These are phyloP conservation scores for Sporothrix euskadiensis DNA, from an alignment of 2,329 filamentous ascomycete genomes.

Conservation along the genomic window DNA sequence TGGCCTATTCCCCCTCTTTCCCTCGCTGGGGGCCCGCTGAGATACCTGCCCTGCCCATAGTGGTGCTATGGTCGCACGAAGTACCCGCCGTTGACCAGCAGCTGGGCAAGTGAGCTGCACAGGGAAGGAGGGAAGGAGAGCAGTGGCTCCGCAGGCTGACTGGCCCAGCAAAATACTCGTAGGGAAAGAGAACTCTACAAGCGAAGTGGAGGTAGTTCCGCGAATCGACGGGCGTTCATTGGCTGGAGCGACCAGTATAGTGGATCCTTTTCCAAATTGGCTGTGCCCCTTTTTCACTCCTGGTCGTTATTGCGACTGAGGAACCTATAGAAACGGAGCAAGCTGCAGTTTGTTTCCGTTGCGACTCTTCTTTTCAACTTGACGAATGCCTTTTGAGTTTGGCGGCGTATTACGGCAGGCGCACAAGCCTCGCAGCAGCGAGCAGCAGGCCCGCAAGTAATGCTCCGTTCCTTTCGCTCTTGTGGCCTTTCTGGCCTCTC, in stretches of 20 bases:
- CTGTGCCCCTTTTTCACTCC: slow-evolving; percentile 10
- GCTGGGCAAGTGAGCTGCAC: neutral
- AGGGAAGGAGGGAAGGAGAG: neutral
- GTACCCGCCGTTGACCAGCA: neutral
- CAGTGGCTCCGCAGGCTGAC: neutral
- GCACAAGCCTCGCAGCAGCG: neutral
- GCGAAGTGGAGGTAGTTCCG: slow-evolving; percentile 22
- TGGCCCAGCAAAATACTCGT: slow-evolving; percentile 1
- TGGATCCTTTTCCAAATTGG: slow-evolving; percentile 13
- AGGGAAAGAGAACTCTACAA: slow-evolving; percentile 17
- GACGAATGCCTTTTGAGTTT: neutral
- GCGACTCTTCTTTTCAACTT: neutral
- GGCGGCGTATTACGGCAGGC: too few species aligned
- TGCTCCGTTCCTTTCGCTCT: slow-evolving; percentile 1
- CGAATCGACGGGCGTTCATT: neutral
- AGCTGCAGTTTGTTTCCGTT: neutral
- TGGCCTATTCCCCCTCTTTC: neutral
- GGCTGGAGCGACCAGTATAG: neutral
- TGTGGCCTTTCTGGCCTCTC: neutral
- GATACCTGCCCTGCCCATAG: neutral
- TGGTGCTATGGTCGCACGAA: neutral
- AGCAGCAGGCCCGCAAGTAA: neutral
- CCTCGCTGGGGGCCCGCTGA: neutral
- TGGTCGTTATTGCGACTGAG: slow-evolving; percentile 12
- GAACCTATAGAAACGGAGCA: slow-evolving; percentile 4